Evolutionary conservation across 371 early-diverging fungal species (phyloP), one percentile per base, ranked within the genome.

Genomic region (Actinomortierella ambigua): DNA sequence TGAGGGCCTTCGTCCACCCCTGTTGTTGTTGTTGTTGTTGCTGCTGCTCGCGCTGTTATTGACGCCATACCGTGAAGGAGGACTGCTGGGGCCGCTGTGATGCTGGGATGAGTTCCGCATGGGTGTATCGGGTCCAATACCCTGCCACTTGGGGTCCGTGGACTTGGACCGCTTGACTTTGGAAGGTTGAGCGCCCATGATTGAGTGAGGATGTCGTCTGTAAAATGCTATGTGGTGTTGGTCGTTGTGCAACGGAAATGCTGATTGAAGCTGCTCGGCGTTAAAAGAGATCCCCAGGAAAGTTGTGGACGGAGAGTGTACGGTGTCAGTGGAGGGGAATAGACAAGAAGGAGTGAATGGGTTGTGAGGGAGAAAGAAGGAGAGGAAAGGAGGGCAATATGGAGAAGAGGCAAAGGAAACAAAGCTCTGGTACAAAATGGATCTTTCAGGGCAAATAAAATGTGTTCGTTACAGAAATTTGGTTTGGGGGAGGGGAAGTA

Each of bases 61-160:
- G 29, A n/a, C 42, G 18, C 50, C 23, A 24, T 14, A 27, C 24
- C 11, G 44, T 39, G 18, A 54, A 51, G 3, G 49, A 49, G 14
- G 63, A 11, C 11, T 6, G 34, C 4, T 34, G 11, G 4, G 4
- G 34, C 34, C 11, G 34, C 11, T 34, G 11, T 34, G 34, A 11
- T 6, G 4, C 7, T 34, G 34, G 4, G 34, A 22, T 7, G 58
- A 23, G 27, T 22, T 34, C 14, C 66, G 63, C 28, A 63, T 55
- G 22, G 73, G 73, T 14, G 73, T 71, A 52, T 71, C 66, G 28
- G 71, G 71, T 20, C 73, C 73, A n/a, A 71, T 63, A 8, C 73
- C 73, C 43, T 71, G 73, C 73, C 73, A 71, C 48, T 55, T 61
- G 20, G 73, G 73, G 42, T 71, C 73, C 50, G 57, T 66, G 48